Conservation (phyloP, 225 moss, liverwort and hornwort species). For the Thuidium tamariscinum region DNA sequence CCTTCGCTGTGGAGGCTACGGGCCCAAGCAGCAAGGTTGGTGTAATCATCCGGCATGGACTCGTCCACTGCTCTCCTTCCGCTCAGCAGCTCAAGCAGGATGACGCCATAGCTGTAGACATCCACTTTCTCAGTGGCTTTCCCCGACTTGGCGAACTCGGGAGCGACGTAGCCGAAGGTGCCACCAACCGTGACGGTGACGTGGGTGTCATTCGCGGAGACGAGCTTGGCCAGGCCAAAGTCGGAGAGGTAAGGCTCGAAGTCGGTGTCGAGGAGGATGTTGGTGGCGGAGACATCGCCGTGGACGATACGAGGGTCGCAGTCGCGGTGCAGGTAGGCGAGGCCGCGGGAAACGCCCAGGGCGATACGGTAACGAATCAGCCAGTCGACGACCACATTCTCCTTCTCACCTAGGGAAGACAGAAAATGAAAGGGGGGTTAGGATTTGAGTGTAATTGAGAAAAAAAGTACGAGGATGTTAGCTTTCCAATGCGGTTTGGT, state of each 20-base stretch:
- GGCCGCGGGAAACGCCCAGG: conserved; percentile 29
- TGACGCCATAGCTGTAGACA: conserved; percentile 45
- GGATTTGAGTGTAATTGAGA: background rate
- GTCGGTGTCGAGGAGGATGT: conserved; percentile 29
- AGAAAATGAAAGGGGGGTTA: background rate
- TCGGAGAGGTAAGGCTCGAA: conserved; percentile 37
- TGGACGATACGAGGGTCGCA: conserved; percentile 45
- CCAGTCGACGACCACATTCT: conserved; percentile 10
- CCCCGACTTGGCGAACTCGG: conserved; percentile 37
- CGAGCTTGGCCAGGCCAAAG: conserved; percentile 38
- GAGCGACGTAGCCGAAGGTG: conserved; percentile 37
- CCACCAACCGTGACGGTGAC: conserved; percentile 36
- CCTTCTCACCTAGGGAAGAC: background rate
- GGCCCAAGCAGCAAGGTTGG: conserved; percentile 29
- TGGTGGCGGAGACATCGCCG: conserved; percentile 30
- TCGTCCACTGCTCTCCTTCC: conserved; percentile 28
- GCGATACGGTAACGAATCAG: conserved; percentile 21
- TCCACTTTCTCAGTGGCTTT: conserved; percentile 36
- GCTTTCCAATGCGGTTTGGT: background rate
- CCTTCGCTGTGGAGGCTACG: background rate
- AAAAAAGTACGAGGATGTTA: background rate
- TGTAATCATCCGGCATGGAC: conserved; percentile 2
- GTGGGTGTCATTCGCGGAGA: conserved; percentile 19
- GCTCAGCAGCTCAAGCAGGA: conserved; percentile 36
- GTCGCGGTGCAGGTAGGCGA: conserved; percentile 32